A percentile compares a stretch with the other conserved stretches of the same genome.
phyloP scores from a whole-genome alignment of 2,329 filamentous ascomycete species.

The Botrytis porri region DNA sequence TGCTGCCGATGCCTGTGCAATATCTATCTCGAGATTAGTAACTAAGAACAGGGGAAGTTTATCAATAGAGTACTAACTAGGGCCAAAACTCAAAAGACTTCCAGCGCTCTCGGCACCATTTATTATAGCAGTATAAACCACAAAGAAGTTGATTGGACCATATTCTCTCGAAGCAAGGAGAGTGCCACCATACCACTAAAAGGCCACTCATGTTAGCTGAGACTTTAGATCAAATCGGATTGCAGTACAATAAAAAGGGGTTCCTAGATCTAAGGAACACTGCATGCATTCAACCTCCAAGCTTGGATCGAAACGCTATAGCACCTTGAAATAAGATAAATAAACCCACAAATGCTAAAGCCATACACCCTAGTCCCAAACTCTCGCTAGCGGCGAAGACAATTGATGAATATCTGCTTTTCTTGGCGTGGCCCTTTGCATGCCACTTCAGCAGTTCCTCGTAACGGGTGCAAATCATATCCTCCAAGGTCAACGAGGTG shows the following conservation, averaged over 20 bases:
- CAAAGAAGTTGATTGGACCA: constrained; percentile 48
- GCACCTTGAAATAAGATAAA: neutral
- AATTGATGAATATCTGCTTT: constrained; percentile 48
- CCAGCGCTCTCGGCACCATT: constrained; percentile 52
- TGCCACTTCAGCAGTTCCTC: constrained; percentile 46
- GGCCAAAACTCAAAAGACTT: constrained; percentile 51
- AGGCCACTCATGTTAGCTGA: constrained; percentile 28
- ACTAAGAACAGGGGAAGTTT: neutral
- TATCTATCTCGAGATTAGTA: constrained; percentile 38
- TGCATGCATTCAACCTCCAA: neutral
- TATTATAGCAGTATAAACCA: constrained; percentile 52
- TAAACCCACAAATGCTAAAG: constrained; percentile 55
- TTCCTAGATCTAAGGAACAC: neutral
- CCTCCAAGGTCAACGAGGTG: constrained; percentile 58
- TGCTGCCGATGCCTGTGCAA: constrained; percentile 56
- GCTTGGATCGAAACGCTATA: neutral
- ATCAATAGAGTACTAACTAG: constrained; percentile 34
- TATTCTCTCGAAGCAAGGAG: constrained; percentile 40
- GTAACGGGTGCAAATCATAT: constrained; percentile 52
- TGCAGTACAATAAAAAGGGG: neutral
- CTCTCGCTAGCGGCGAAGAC: constrained; percentile 55
- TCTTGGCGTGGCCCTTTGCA: constrained; percentile 47
- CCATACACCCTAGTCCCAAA: constrained; percentile 55
- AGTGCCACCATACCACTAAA: constrained; percentile 45
- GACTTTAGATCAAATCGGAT: neutral